These are phyloP conservation scores for Cephalotrichum gorgonifer DNA, from an alignment of 2,329 filamentous ascomycete species.

Conservation along the genomic window DNA sequence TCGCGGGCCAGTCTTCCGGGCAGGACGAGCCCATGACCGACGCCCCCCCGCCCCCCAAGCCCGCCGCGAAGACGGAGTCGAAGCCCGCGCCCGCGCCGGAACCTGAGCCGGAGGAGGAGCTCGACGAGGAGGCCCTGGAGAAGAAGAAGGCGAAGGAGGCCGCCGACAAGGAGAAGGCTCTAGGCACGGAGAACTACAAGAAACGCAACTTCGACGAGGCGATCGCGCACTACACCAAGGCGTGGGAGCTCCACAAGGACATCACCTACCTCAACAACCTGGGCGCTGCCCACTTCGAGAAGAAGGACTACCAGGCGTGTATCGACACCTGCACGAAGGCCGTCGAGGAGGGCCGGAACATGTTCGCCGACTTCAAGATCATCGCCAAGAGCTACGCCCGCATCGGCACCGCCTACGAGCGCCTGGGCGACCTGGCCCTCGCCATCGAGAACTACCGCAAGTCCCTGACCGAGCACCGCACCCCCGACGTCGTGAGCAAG, in stretches of 20 bases:
- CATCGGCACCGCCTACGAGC: conserved; percentile 91
- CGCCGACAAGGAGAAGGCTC: conserved; percentile 87
- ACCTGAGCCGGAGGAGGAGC: conserved; percentile 55
- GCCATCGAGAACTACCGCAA: conserved; percentile 88
- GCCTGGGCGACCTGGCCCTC: conserved; percentile 64
- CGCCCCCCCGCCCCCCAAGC: conserved; percentile 29
- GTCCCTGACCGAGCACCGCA: conserved; percentile 92
- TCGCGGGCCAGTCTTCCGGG: conserved; percentile 45
- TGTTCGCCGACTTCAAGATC: conserved; percentile 94
- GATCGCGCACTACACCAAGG: conserved; percentile 87
- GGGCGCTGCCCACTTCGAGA: conserved; percentile 88
- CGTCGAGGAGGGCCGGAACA: conserved; percentile 76
- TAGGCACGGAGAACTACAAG: conserved; percentile 95
- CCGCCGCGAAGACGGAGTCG: conserved; percentile 21
- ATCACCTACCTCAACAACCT: conserved; percentile 97
- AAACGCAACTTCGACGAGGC: conserved; percentile 94
- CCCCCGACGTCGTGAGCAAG: conserved; percentile 86
- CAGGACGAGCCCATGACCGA: conserved; percentile 76
- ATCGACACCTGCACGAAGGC: conserved; percentile 84
- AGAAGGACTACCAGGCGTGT: conserved; percentile 81
- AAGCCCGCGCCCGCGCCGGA: conserved; percentile 35
- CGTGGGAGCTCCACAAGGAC: conserved; percentile 91
- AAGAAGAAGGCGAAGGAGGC: conserved; percentile 87
- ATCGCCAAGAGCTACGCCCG: conserved; percentile 97
- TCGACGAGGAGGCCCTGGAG: conserved; percentile 74